Evolutionary conservation across 192 early-diverging fungal genomes (phyloP), one percentile per base, ranked within the genome.

Genomic region (Entomortierella beljakovae): DNA sequence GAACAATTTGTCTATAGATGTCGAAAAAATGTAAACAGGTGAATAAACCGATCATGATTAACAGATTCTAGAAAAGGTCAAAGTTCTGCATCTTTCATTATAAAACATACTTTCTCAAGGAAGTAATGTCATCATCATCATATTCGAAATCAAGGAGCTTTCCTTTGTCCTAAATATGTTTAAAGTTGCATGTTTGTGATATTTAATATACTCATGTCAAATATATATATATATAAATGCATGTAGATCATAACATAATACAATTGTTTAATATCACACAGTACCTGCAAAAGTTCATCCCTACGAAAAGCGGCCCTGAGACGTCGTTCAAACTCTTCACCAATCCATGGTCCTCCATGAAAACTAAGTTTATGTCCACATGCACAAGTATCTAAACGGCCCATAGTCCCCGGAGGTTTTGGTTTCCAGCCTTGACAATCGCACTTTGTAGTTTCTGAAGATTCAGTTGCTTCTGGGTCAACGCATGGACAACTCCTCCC

Each of bases 71-170:
- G 2, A 13, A 35, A 59, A 32, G 37, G 38, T 38, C 7, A 40
- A 11, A 67, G 6, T 33, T 48, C 56, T 15, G 23, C 6, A 35
- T 5, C n/a, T n/a, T n/a, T n/a, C n/a, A n/a, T n/a, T n/a, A 37
- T 26, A 28, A 35, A 22, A 40, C 75, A 60, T 82, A 83, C 81
- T 85, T 84, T 52, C 84, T 62, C 54, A 88, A 46, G 10, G 72
- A 85, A 38, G 55, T 31, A 13, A 88, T 81, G 42, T 84, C 81
- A 32, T 86, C 83, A 51, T 88, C 85, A 50, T 81, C 74, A 58
- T 86, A 88, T 9, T 71, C 72, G 57, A 85, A 86, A 67, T 88
- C 85, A 16, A 83, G 50, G 20, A 86, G 69, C 62, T 86, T 88
- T 33, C 70, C 81, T 26, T 88, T 88, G 67, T 86, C 85, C 85